Conservation (phyloP, 129 eudicot species). For the Lonicera japonica region DNA sequence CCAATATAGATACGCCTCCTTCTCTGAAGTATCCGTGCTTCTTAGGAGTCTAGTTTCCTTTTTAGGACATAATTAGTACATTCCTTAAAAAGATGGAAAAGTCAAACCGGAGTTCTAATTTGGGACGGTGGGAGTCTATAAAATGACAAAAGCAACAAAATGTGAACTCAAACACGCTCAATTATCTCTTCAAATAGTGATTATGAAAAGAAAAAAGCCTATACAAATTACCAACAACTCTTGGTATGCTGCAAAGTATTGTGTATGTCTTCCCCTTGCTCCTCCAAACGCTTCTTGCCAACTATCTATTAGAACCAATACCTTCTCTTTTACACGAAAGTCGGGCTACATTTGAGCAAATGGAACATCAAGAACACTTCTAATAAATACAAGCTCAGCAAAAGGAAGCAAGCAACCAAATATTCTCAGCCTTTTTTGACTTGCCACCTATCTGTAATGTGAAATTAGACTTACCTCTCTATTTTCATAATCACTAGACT, state of each 20-base stretch:
- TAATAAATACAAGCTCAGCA: neutral
- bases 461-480: too few relatives aligned
- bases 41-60: too few relatives aligned
- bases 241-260: slow-evolving; percentile 79
- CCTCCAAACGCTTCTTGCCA: slow-evolving; percentile 99
- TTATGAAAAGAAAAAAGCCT: neutral
- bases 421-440: too few relatives aligned
- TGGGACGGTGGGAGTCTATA: too few relatives aligned
- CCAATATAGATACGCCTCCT: too few relatives aligned
- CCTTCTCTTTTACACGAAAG: slow-evolving; percentile 85
- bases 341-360: slow-evolving; percentile 53
- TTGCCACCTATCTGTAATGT: too few relatives aligned
- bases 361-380: neutral
- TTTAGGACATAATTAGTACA: too few relatives aligned
- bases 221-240: slow-evolving; percentile 62
- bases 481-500: too few relatives aligned
- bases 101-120: too few relatives aligned
- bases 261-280: slow-evolving; percentile 86
- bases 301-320: slow-evolving; percentile 72
- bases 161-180: neutral
- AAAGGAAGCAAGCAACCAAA: slow-evolving; percentile 8
- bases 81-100: too few relatives aligned
- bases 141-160: neutral
- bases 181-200: slow-evolving; percentile 1
- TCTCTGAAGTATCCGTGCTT: too few relatives aligned